Evolutionary conservation across 2,329 filamentous ascomycete genomes (phyloP).

Genomic region (Penicillium hordei): DNA sequence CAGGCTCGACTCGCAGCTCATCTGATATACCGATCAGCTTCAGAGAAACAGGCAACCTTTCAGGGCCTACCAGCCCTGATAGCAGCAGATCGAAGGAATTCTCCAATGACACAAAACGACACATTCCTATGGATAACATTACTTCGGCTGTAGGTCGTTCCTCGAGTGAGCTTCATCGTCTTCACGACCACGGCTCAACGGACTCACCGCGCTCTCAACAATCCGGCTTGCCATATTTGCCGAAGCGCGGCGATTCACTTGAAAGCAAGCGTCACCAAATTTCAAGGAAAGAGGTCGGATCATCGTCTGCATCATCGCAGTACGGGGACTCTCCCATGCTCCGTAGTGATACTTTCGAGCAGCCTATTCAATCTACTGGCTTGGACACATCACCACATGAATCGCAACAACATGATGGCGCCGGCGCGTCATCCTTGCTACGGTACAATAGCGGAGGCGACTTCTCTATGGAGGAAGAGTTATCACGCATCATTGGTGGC

Average conservation of each 20-base stretch:
- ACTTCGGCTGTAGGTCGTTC: conserved; percentile 48
- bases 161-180: conserved; percentile 58
- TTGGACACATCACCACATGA: conserved; percentile 44
- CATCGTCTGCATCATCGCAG: conserved; percentile 35
- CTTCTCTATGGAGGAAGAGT: conserved; percentile 93
- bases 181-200: conserved; percentile 54
- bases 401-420: conserved; percentile 42
- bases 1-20: conserved; percentile 49
- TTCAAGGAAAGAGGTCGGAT: conserved; percentile 62
- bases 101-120: conserved; percentile 15
- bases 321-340: conserved; percentile 43
- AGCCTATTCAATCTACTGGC: conserved; percentile 41
- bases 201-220: conserved; percentile 39
- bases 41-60: conserved; percentile 43
- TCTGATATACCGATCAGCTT: conserved; percentile 39
- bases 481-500: conserved; percentile 79
- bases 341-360: conserved; percentile 27
- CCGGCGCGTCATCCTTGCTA: conserved; percentile 66
- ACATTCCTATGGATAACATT: conserved; percentile 23
- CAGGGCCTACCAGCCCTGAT: conserved; percentile 34
- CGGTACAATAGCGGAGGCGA: conserved; percentile 77
- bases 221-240: conserved; percentile 40
- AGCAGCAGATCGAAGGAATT: conserved; percentile 26
- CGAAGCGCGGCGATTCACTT: conserved; percentile 62
- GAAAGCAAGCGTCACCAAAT: conserved; percentile 55